Base-by-base conservation (phyloP, 2,329 filamentous ascomycete species). In the Colletotrichum liaoningense region DNA sequence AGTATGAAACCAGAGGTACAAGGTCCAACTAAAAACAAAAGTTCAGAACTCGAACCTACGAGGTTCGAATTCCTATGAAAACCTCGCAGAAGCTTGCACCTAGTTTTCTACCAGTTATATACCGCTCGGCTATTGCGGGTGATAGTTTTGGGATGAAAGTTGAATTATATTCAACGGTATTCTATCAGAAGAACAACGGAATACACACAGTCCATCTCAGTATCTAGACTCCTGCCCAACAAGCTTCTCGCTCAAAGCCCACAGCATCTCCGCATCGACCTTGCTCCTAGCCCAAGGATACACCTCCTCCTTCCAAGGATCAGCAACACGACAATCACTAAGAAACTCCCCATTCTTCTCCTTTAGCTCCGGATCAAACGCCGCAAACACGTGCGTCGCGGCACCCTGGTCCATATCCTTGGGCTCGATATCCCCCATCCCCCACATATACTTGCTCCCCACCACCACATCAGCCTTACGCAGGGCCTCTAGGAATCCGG, bases 161-260 rank as follows among this genome's bases (percentile, higher is more conserved):
- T 49, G 6, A 0, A n/a, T 11, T 11, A n/a, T 28, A 22, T 3
- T 35, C 16, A 6, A 14, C 38, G 0, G 19, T 11, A 9, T 8
- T 4, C 19, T 3, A 49, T 1, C 4, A n/a, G 19, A 49, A 3
- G 8, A 19, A 22, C 7, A 6, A 42, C 19, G 4, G 42, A 49
- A 49, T n/a, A 5, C 19, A 8, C 8, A 22, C 4, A 22, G 1
- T 1, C 19, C 52, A 12, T 46, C 55, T 67, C 67, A 73, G 26
- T 67, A 75, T 30, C 24, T 57, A 24, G 74, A 75, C 66, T 74
- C 65, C 35, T 74, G 73, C 22, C 62, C 71, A 22, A 74, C 65
- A 14, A 75, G 62, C 57, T 71, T 74, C 73, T 75, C 73, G 12
- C 73, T 75, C 66, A 75, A 46, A 33, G 28, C 56, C 73, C 73